phyloP scores from a whole-genome alignment of 164 flowering plant genomes.

The Macadamia tetraphylla region DNA sequence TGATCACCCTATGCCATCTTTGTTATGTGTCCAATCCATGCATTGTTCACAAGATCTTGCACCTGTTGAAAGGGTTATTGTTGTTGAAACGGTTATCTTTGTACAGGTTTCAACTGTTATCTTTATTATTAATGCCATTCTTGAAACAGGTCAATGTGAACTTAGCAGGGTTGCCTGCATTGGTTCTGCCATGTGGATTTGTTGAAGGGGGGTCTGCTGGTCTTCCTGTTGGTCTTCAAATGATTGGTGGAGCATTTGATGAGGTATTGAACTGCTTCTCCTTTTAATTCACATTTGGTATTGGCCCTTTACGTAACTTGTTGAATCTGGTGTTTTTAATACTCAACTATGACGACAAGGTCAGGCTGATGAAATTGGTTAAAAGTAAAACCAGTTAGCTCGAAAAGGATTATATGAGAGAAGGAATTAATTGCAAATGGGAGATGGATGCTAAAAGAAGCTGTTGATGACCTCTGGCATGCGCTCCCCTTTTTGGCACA shows the following conservation, averaged over 20 bases:
- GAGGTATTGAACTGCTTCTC: slow-evolving; percentile 47
- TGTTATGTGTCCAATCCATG: too few relatives aligned
- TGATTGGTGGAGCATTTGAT: slow-evolving; percentile 89
- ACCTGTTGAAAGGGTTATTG: background rate
- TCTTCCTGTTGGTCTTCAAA: slow-evolving; percentile 93
- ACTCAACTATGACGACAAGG: too few relatives aligned
- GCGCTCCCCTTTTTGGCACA: background rate
- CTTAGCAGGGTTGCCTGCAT: slow-evolving; percentile 94
- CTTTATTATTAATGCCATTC: slow-evolving; percentile 4
- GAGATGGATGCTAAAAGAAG: too few relatives aligned
- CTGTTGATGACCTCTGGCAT: too few relatives aligned
- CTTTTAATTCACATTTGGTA: background rate
- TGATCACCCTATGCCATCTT: too few relatives aligned
- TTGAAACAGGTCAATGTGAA: slow-evolving; percentile 90
- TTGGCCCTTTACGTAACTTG: background rate
- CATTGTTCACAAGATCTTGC: background rate
- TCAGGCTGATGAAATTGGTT: too few relatives aligned
- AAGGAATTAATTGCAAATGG: too few relatives aligned
- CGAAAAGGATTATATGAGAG: too few relatives aligned
- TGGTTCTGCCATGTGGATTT: slow-evolving; percentile 93
- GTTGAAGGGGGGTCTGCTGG: slow-evolving; percentile 59
- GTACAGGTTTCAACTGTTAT: background rate
- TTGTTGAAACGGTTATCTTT: background rate
- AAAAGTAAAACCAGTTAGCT: too few relatives aligned
- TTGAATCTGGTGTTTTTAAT: too few relatives aligned